Percentiles rank a stretch among this genome's conserved stretches.
phyloP scores from a whole-genome alignment of 148 eudicot species.

The Heliosperma pusillum region DNA sequence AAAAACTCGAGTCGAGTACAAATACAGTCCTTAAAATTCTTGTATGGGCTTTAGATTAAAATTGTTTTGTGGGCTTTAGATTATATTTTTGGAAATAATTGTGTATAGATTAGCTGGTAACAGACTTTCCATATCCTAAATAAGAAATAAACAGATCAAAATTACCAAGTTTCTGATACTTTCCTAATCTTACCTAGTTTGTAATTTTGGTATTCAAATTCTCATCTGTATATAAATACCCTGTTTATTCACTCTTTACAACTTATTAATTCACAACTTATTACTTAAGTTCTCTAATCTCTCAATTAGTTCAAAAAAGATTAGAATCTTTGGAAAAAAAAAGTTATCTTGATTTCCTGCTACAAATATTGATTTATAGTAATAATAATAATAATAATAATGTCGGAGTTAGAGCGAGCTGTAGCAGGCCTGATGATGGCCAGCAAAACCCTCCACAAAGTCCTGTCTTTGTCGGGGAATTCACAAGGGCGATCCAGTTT shows the following conservation, averaged over 20 bases:
- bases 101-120: background rate
- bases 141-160: background rate
- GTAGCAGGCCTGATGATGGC: background rate
- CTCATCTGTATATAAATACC: background rate
- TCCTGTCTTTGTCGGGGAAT: background rate
- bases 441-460: background rate
- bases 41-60: no score
- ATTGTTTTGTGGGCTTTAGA: no score
- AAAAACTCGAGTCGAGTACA: no score
- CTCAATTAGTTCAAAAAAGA: background rate
- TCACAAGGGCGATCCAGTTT: background rate
- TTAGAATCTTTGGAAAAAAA: background rate
- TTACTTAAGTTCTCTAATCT: background rate
- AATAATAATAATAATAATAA: background rate
- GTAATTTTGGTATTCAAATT: background rate
- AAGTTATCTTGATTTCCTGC: background rate
- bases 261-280: background rate
- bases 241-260: background rate
- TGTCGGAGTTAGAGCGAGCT: slow-evolving; percentile 6
- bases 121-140: slow-evolving; percentile 4
- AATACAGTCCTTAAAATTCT: no score
- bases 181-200: background rate
- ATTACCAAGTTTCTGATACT: background rate
- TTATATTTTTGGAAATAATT: no score
- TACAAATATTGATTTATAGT: background rate